Evolutionary conservation across 2,329 filamentous ascomycete genomes (phyloP), one percentile per base, ranked within the genome.

Genomic region (Colletotrichum liriopes): DNA sequence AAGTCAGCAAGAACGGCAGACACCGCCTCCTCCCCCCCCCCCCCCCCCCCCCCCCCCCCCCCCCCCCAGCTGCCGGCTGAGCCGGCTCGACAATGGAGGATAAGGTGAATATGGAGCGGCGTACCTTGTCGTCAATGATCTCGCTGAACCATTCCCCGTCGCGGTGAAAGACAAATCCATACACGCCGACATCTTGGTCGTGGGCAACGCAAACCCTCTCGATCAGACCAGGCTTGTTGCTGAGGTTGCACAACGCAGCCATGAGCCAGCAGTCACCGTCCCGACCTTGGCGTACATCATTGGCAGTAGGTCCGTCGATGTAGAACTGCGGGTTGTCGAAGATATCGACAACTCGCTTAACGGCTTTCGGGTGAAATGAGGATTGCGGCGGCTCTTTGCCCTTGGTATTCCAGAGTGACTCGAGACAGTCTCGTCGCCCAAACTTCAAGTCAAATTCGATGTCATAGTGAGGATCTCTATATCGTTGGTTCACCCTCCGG

Each of bases 241-340:
- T 92, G 73, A 97, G 86, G 0, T 93, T 94, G 73, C 92, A 94
- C 52, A 97, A 82, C 1, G 93, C 93, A 8, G 94, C 92, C 84
- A 97, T 91, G 69, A 96, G 89, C 94, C 94, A 97, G 80, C 94
- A 97, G 78, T 97, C 93, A 2, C 94, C 94, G 74, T 92, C 90
- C 11, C 89, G 87, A 1, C 94, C 94, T 80, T 96, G 94, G 41
- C 92, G 89, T 26, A 97, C 92, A 80, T 97, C 94, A 74, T 92
- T 92, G 23, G 93, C 92, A 11, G 90, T 92, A 2, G 93, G 91
- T 0, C 93, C 93, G 74, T 95, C 93, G 73, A 94, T 90, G 78
- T 90, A 96, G 79, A 97, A 96, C 73, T 88, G 85, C 1, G 94
- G 93, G 0, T 89, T 85, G 61, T 94, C 93, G 75, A 96, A 96